phyloP scores from a whole-genome alignment of 345 rosid species.

The Eucalyptus virginea region DNA sequence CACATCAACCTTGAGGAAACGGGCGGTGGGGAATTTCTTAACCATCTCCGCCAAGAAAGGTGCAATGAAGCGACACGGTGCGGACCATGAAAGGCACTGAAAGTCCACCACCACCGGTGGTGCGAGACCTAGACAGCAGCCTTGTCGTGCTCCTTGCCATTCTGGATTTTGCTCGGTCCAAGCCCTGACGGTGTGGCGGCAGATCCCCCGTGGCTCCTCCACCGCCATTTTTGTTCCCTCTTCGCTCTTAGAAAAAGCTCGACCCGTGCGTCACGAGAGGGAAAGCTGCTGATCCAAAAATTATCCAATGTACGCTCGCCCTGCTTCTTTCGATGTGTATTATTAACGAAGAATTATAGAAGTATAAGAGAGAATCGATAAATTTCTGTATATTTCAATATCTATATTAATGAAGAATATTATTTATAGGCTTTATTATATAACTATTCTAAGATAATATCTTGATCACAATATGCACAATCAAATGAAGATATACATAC shows the following conservation, averaged over 20 bases:
- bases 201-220: background rate
- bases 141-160: background rate
- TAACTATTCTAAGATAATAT: background rate
- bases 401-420: too few relatives aligned
- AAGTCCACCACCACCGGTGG: background rate
- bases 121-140: too few relatives aligned
- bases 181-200: background rate
- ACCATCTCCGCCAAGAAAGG: background rate
- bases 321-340: background rate
- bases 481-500: too few relatives aligned
- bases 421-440: too few relatives aligned
- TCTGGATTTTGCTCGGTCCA: background rate
- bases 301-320: background rate
- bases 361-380: accelerated
- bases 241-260: background rate
- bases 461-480: background rate
- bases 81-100: background rate
- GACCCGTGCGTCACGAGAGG: background rate
- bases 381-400: background rate
- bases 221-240: background rate
- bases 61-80: background rate
- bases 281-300: background rate
- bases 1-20: background rate
- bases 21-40: background rate
- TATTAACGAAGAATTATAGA: background rate